Percentiles rank a stretch among this genome's conserved stretches.
phyloP scores from a whole-genome alignment of 1,284 basidiomycete genomes.

The Rhodotorula sp. region DNA sequence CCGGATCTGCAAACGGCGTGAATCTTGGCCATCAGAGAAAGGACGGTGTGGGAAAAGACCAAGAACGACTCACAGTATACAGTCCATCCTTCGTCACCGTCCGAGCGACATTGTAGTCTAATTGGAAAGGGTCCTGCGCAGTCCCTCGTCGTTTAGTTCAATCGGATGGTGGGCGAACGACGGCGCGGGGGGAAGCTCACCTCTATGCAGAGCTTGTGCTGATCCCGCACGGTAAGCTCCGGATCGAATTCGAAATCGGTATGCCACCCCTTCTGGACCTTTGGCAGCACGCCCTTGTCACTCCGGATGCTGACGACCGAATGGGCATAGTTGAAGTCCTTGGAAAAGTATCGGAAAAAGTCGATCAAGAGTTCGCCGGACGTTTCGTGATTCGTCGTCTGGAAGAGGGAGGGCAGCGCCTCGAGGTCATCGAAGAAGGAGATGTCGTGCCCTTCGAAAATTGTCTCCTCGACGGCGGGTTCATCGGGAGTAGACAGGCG shows the following conservation, averaged over 20 bases:
- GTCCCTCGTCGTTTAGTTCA: not conserved
- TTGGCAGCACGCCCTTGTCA: slow-evolving; percentile 70
- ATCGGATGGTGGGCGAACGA: too few relatives aligned
- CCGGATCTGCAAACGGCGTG: slow-evolving; percentile 66
- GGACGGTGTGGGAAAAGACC: not conserved
- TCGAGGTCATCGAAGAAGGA: slow-evolving; percentile 98
- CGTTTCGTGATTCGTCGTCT: slow-evolving; percentile 85
- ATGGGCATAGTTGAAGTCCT: slow-evolving; percentile 87
- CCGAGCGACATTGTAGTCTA: slow-evolving; percentile 89
- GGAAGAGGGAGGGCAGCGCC: slow-evolving; percentile 83
- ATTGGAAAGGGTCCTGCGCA: slow-evolving; percentile 87
- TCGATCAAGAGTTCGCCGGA: slow-evolving; percentile 96
- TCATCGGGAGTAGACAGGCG: slow-evolving; percentile 46
- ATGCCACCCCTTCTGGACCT: slow-evolving; percentile 89
- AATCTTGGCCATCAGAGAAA: not conserved
- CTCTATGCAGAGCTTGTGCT: slow-evolving; percentile 91
- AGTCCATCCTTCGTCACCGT: slow-evolving; percentile 96
- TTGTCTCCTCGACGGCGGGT: slow-evolving; percentile 64
- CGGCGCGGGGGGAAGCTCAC: slow-evolving; percentile 52
- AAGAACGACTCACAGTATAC: slow-evolving; percentile 67
- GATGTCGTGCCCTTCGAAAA: slow-evolving; percentile 66
- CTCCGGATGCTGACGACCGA: slow-evolving; percentile 88
- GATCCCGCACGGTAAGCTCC: slow-evolving; percentile 69
- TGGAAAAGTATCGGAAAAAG: slow-evolving; percentile 94
- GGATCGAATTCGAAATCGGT: slow-evolving; percentile 63